Percentiles rank a stretch among this genome's conserved stretches.
Conservation (phyloP, 2,329 filamentous ascomycete genomes). For the Talaromyces sp. region DNA sequence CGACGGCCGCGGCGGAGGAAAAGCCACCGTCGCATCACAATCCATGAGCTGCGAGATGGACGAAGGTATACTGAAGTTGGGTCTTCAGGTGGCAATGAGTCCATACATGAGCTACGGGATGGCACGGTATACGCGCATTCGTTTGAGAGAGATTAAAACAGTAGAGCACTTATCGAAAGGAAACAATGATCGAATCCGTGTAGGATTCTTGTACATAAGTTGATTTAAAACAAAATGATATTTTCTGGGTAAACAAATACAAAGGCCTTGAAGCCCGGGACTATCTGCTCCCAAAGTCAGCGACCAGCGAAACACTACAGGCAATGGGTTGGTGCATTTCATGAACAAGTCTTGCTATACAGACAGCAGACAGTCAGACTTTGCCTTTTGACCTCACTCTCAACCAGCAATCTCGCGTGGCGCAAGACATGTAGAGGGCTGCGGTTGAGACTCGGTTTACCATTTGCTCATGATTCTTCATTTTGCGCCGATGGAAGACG, state of each 20-base stretch:
- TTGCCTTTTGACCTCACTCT: slow-evolving; percentile 40
- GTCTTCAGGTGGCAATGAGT: slow-evolving; percentile 29
- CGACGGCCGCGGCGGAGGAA: slow-evolving; percentile 23
- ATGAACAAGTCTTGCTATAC: neutral
- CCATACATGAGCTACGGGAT: slow-evolving; percentile 38
- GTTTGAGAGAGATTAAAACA: slow-evolving; percentile 12
- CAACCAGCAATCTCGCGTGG: slow-evolving; percentile 29
- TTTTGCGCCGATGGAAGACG: slow-evolving; percentile 11
- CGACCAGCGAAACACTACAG: neutral
- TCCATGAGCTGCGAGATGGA: slow-evolving; percentile 39
- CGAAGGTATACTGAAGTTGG: slow-evolving; percentile 36
- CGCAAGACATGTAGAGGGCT: slow-evolving; percentile 8
- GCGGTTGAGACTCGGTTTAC: slow-evolving; percentile 43
- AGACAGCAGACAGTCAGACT: slow-evolving; percentile 30
- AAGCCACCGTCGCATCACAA: slow-evolving; percentile 31
- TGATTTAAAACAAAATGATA: neutral
- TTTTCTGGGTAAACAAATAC: neutral
- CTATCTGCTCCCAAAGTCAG: neutral
- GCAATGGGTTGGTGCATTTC: neutral
- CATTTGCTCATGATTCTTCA: slow-evolving; percentile 38
- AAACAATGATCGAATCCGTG: neutral
- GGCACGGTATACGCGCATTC: slow-evolving; percentile 38
- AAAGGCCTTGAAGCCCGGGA: neutral
- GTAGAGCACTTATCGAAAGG: neutral
- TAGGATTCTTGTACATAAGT: neutral